Evolutionary conservation across 1,139 yeast genomes (phyloP).

Genomic region (Yamadazyma aaseri): DNA sequence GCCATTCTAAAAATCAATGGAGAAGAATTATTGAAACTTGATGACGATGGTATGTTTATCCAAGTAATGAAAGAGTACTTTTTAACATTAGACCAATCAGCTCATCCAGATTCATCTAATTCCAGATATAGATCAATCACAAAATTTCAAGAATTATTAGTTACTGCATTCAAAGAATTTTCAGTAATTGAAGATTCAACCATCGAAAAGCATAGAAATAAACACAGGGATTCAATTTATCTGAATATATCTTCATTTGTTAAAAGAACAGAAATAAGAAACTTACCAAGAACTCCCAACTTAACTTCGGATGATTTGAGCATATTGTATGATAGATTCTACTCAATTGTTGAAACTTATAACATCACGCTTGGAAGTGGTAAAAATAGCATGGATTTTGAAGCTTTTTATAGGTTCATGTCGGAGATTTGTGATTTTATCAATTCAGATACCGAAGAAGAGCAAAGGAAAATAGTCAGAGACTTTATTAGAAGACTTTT

Average conservation of each 20-base stretch:
- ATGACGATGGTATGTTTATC: slow-evolving; percentile 92
- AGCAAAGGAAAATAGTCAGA: slow-evolving; percentile 19
- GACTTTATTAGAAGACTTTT: slow-evolving; percentile 63
- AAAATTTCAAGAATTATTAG: slow-evolving; percentile 85
- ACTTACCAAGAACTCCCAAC: slow-evolving; percentile 70
- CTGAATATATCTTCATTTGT: slow-evolving; percentile 88
- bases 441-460: slow-evolving; percentile 27
- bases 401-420: slow-evolving; percentile 71
- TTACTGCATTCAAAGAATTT: slow-evolving; percentile 91
- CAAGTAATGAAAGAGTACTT: slow-evolving; percentile 83
- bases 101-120: slow-evolving; percentile 71
- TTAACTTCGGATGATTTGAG: slow-evolving; percentile 59
- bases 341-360: slow-evolving; percentile 66
- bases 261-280: slow-evolving; percentile 86
- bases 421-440: slow-evolving; percentile 83
- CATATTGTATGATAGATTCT: slow-evolving; percentile 80
- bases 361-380: slow-evolving; percentile 71
- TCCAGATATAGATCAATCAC: slow-evolving; percentile 67
- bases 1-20: slow-evolving; percentile 87
- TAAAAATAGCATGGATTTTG: slow-evolving; percentile 69
- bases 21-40: slow-evolving; percentile 72
- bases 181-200: slow-evolving; percentile 72
- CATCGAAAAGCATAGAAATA: slow-evolving; percentile 66
- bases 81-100: slow-evolving; percentile 72
- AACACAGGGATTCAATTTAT: slow-evolving; percentile 73